Evolutionary conservation across 2,329 filamentous ascomycete genomes (phyloP), one percentile per base, ranked within the genome.

Genomic region (Aspergillus awamori): DNA sequence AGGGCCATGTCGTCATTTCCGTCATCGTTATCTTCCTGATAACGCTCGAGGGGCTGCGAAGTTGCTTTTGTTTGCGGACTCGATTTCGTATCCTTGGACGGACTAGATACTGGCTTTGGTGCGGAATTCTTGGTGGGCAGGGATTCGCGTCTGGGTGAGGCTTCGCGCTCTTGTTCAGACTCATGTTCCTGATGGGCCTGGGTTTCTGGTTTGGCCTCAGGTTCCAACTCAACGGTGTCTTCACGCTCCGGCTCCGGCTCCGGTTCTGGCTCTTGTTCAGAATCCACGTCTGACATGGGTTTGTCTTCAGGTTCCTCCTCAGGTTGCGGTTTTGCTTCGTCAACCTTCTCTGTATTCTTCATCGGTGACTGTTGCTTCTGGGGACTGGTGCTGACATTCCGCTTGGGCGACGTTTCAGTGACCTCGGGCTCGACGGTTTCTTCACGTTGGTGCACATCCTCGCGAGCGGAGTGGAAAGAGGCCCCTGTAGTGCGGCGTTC

Each of bases 401-500:
- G 64, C 30, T 66, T 65, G 6, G 71, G 64, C 33, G 68, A 65
- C 45, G 69, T 57, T 51, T 72, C 72, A n/a, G 73, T 60, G 41
- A 73, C 72, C 59, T 70, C 69, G 8, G 77, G 78, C 55, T 80
- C 77, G 13, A 72, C 71, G 1, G 74, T 79, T 61, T 74, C 67
- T 59, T 66, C 72, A 22, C 76, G 72, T 51, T 73, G 61, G 51
- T 70, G 67, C 33, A 74, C 65, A 53, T 79, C 69, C 63, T 80
- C 78, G 55, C 72, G 74, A 8, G 80, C 80, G 8, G 80, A 82
- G 60, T 82, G 80, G 64, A 82, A 82, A 1, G 79, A 81, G 24
- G 73, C 75, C 51, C 79, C 79, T 8, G 78, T 77, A 8, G 76
- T 78, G 55, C 78, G 76, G 52, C 76, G 70, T 43, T 72, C 72